phyloP scores from a whole-genome alignment of 202 grass and related monocot species.

The Cymbopogon flexuosus region DNA sequence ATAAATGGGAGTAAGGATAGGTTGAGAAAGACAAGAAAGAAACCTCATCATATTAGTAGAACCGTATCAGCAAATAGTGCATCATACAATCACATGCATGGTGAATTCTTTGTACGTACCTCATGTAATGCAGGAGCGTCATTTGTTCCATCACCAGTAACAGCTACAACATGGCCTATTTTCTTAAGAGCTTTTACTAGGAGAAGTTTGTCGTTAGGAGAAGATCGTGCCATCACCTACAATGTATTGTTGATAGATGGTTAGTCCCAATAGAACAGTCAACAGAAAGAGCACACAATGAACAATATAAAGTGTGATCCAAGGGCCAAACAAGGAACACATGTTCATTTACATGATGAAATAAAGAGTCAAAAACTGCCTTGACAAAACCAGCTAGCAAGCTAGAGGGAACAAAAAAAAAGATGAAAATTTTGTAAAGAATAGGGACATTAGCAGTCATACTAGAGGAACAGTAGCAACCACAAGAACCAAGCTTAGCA shows the following conservation, averaged over 20 bases:
- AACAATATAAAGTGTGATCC: slow-evolving; percentile 11
- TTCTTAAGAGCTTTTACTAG: slow-evolving; percentile 75
- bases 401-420: neutral
- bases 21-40: neutral
- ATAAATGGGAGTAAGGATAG: slow-evolving; percentile 29
- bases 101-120: slow-evolving; percentile 23
- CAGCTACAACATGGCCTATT: slow-evolving; percentile 62
- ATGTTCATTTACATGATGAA: slow-evolving; percentile 22
- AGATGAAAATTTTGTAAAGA: neutral
- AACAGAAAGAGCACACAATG: slow-evolving; percentile 14
- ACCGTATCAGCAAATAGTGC: neutral
- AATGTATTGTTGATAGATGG: slow-evolving; percentile 23
- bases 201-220: slow-evolving; percentile 74
- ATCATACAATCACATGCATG: neutral
- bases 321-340: neutral
- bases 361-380: slow-evolving; percentile 3
- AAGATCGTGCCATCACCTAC: slow-evolving; percentile 87
- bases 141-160: slow-evolving; percentile 89
- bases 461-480: neutral
- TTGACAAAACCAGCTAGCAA: slow-evolving; percentile 11
- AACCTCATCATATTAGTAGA: neutral
- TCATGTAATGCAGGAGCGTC: slow-evolving; percentile 82
- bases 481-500: slow-evolving; percentile 1
- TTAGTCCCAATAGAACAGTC: slow-evolving; percentile 21
- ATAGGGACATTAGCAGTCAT: slow-evolving; percentile 8